Evolutionary conservation across 495 filamentous ascomycete species (phyloP), one percentile per base, ranked within the genome.

Genomic region (Aspergillus campestris): DNA sequence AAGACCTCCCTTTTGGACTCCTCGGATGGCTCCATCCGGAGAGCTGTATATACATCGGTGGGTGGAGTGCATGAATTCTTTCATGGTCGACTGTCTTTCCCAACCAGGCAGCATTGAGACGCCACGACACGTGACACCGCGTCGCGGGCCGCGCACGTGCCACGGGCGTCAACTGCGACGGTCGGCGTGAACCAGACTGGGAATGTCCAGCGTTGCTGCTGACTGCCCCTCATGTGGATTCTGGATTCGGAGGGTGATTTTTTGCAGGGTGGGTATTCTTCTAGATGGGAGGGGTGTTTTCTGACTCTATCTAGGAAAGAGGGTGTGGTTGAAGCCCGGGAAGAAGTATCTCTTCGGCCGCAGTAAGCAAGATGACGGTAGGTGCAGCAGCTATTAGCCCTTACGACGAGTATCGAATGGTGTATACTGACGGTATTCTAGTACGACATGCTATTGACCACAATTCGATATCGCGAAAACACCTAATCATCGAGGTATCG

Each of bases 391-490:
- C 28, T 34, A 34, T 52, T 65, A 33, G 42, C 59, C 38, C 14
- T 37, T 24, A 38, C 27, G 40, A 37, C 42, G 69, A n/a, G n/a
- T n/a, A n/a, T n/a, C n/a, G n/a, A n/a, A 38, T n/a, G 8, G 30
- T 36, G 34, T 39, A 47, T 33, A 54, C 15, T 34, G 24, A 36
- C 38, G 6, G 0, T 24, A 3, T 10, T 65, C 60, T 51, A 81
- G 81, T 64, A 55, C 66, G 76, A 55, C 57, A 81, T 81, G 60
- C 61, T 42, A 74, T 87, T 64, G 41, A 73, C 6, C 70, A 89
- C 45, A 83, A 84, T 49, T 80, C 80, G 6, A 82, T 98, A 40
- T 98, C 92, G n/a, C 77, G 91, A 29, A 83, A 91, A 50, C 92
- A 98, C 61, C 69, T 96, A 53, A 80, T 81, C 28, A 80, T 98